Evolutionary conservation across 1,284 basidiomycete genomes (phyloP).

Genomic region (Leucoagaricus sp.): DNA sequence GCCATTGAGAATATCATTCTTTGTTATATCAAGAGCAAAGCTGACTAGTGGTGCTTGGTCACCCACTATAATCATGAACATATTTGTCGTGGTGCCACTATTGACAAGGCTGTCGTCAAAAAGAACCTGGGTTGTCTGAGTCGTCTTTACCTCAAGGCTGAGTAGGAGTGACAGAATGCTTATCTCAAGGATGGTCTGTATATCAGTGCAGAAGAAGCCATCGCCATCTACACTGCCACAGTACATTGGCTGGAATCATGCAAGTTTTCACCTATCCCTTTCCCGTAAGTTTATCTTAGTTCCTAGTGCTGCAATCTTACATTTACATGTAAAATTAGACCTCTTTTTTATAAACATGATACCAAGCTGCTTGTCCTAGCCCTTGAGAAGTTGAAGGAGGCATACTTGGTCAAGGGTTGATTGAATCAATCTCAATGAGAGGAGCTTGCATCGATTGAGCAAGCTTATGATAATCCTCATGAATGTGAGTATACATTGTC

Average conservation of each 20-base stretch:
- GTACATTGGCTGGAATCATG: slow-evolving; percentile 97
- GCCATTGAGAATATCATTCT: slow-evolving; percentile 99
- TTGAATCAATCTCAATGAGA: slow-evolving; percentile 96
- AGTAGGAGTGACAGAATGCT: slow-evolving; percentile 96
- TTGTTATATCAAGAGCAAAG: slow-evolving; percentile 99
- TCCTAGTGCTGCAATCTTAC: background rate
- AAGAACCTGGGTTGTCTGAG: slow-evolving; percentile 93
- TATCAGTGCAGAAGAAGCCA: slow-evolving; percentile 95
- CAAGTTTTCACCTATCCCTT: slow-evolving; percentile 96
- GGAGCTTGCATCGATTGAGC: slow-evolving; percentile 93
- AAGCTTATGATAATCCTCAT: slow-evolving; percentile 94
- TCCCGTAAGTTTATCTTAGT: slow-evolving; percentile 65
- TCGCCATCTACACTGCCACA: slow-evolving; percentile 95
- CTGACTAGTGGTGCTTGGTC: slow-evolving; percentile 98
- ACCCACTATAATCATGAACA: slow-evolving; percentile 94
- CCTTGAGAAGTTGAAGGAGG: slow-evolving; percentile 96
- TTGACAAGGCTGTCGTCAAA: slow-evolving; percentile 98
- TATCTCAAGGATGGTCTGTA: slow-evolving; percentile 98
- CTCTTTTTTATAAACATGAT: slow-evolving; percentile 96
- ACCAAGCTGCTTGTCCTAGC: slow-evolving; percentile 95
- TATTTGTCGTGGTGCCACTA: slow-evolving; percentile 95
- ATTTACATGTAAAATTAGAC: slow-evolving; percentile 42
- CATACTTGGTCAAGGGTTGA: slow-evolving; percentile 96
- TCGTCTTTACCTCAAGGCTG: slow-evolving; percentile 93
- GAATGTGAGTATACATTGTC: slow-evolving; percentile 57